phyloP scores from a whole-genome alignment of 176 grass and related monocot species.

The Aegilops sharonensis region DNA sequence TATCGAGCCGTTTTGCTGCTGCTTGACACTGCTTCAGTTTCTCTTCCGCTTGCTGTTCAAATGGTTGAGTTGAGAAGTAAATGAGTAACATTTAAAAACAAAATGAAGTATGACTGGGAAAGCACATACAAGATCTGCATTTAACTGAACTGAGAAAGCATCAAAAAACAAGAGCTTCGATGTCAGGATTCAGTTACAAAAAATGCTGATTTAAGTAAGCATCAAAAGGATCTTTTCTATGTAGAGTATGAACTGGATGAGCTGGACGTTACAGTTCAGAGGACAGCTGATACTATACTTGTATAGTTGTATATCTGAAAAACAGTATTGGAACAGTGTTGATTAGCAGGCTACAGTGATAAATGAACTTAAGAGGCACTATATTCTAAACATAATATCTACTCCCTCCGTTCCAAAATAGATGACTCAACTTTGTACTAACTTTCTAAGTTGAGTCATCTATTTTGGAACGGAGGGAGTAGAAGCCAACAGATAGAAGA shows the following conservation, averaged over 20 bases:
- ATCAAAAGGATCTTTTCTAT: neutral
- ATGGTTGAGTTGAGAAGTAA: conserved; percentile 4
- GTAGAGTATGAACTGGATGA: neutral
- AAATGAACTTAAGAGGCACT: neutral
- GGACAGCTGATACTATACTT: neutral
- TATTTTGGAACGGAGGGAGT: no score
- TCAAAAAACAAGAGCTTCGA: neutral
- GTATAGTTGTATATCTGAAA: neutral
- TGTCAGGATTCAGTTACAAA: neutral
- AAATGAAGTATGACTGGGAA: neutral
- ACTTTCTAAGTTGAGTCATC: no score
- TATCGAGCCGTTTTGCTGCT: conserved; percentile 79
- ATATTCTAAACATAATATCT: neutral
- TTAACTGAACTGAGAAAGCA: neutral
- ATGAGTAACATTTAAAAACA: conserved; percentile 25
- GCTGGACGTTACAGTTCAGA: neutral
- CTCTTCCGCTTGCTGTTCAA: conserved; percentile 53
- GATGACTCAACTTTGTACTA: no score
- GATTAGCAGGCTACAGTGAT: neutral
- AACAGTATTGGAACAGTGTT: neutral
- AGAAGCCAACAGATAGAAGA: neutral
- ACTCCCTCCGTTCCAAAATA: no score
- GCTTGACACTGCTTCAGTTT: conserved; percentile 76
- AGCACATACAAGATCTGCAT: neutral
- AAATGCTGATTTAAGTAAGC: neutral